Conservation (phyloP, 1,139 yeast genomes). For the Diutina neorugosa region DNA sequence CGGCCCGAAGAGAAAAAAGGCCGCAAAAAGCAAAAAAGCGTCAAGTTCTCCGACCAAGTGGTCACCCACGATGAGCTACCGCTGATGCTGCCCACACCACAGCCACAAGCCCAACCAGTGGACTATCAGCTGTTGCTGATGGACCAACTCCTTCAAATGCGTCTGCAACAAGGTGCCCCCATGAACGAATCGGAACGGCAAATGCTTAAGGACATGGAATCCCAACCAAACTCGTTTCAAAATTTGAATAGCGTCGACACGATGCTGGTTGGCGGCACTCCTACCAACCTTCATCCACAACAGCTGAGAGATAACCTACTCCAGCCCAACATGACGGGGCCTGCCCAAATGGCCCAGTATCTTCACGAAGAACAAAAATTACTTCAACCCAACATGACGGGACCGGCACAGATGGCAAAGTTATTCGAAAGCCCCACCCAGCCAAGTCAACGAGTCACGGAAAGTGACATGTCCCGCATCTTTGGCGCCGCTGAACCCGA, state of each 20-base stretch:
- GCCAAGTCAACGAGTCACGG: background rate
- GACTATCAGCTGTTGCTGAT: constrained; percentile 54
- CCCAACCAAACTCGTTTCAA: constrained; percentile 53
- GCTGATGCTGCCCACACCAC: constrained; percentile 17
- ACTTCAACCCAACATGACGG: constrained; percentile 41
- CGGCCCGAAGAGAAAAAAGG: constrained; percentile 34
- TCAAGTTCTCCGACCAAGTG: constrained; percentile 58
- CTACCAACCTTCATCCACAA: constrained; percentile 31
- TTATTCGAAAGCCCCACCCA: constrained; percentile 1
- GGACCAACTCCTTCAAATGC: constrained; percentile 44
- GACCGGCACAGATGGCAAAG: constrained; percentile 36
- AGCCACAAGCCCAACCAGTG: constrained; percentile 11
- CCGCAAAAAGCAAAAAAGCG: constrained; percentile 40
- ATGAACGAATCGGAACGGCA: constrained; percentile 34
- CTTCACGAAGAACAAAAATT: constrained; percentile 10
- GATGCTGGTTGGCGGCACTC: constrained; percentile 47
- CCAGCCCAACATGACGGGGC: constrained; percentile 44
- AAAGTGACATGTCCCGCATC: background rate
- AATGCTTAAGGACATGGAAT: constrained; percentile 54
- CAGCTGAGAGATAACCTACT: constrained; percentile 12
- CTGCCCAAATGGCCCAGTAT: constrained; percentile 29
- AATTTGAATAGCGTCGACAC: constrained; percentile 53
- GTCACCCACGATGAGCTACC: constrained; percentile 30
- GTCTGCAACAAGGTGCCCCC: constrained; percentile 9
- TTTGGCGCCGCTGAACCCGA: background rate